phyloP scores from a whole-genome alignment of 1,284 basidiomycete genomes.

The Apiotrichum veenhuisii region DNA sequence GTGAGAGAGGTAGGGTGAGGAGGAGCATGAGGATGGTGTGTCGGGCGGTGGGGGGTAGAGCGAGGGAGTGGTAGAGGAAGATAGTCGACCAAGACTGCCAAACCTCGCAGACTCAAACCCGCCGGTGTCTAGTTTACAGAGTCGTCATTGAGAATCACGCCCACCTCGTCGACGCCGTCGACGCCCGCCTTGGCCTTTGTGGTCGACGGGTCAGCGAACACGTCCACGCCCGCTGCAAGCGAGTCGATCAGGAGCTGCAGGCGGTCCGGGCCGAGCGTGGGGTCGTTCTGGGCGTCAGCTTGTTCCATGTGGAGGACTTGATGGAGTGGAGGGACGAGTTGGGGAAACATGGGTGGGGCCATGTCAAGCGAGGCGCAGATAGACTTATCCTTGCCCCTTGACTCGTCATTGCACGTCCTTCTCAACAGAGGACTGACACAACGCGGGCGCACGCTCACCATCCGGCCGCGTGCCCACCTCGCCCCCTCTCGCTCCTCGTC shows the following conservation, averaged over 20 bases:
- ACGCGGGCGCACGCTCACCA: too few relatives aligned
- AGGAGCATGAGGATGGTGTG: background rate
- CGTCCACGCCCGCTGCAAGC: conserved; percentile 36
- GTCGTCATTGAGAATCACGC: conserved; percentile 27
- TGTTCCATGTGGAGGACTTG: background rate
- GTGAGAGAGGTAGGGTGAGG: background rate
- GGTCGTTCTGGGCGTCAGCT: conserved; percentile 27
- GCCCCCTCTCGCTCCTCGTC: too few relatives aligned
- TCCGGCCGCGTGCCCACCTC: too few relatives aligned
- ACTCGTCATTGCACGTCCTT: too few relatives aligned
- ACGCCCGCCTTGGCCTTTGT: too few relatives aligned
- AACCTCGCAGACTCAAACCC: too few relatives aligned
- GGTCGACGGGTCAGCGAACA: conserved; percentile 35
- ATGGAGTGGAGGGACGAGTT: background rate
- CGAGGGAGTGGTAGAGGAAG: too few relatives aligned
- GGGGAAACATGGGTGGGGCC: background rate
- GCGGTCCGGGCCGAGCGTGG: conserved; percentile 37
- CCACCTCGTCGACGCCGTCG: conserved; percentile 36
- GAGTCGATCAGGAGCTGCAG: conserved; percentile 47
- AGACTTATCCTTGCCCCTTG: background rate
- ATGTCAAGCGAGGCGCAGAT: background rate
- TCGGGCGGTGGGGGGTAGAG: background rate
- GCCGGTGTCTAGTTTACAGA: conserved; percentile 19
- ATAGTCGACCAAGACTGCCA: too few relatives aligned
- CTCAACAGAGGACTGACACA: too few relatives aligned